Percentiles rank a stretch among this genome's conserved stretches.
phyloP scores from a whole-genome alignment of 2,329 filamentous ascomycete species.

The Neonectria magnoliae region DNA sequence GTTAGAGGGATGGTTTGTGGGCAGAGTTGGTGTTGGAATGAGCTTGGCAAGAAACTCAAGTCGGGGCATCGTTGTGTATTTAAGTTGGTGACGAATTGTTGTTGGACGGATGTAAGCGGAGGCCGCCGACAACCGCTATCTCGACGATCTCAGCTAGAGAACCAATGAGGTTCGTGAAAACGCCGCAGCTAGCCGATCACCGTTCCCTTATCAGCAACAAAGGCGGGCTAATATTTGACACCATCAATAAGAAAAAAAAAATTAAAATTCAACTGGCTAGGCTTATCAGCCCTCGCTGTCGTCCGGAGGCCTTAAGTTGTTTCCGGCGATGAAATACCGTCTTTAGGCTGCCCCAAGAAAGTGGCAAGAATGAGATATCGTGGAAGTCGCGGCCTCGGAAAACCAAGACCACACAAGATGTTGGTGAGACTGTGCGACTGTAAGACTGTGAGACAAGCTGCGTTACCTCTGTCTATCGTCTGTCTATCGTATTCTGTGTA shows the following conservation, averaged over 20 bases:
- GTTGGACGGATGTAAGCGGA: constrained; percentile 3
- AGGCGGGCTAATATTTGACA: neutral
- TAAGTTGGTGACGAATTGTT: neutral
- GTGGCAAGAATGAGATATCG: neutral
- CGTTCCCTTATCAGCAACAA: constrained; percentile 13
- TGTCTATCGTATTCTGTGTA: too few relatives aligned
- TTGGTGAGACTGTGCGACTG: neutral
- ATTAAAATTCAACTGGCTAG: neutral
- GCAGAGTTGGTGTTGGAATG: neutral
- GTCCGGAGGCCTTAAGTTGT: neutral
- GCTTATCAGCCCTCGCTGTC: constrained; percentile 1
- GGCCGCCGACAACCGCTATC: constrained; percentile 22
- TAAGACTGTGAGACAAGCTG: neutral
- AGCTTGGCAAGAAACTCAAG: neutral
- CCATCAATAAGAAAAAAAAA: neutral
- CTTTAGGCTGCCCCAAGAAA: constrained; percentile 11
- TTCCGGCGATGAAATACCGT: neutral
- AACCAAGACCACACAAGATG: neutral
- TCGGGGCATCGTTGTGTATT: neutral
- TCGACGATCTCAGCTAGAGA: neutral
- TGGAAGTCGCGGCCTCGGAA: too few relatives aligned
- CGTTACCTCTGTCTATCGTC: neutral
- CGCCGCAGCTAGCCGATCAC: constrained; percentile 1
- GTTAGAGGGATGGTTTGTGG: neutral
- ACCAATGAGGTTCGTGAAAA: neutral